A percentile compares a stretch with the other conserved stretches of the same genome.
Evolutionary conservation across 345 rosid species (phyloP).

Genomic region (Ceriops zippeliana): DNA sequence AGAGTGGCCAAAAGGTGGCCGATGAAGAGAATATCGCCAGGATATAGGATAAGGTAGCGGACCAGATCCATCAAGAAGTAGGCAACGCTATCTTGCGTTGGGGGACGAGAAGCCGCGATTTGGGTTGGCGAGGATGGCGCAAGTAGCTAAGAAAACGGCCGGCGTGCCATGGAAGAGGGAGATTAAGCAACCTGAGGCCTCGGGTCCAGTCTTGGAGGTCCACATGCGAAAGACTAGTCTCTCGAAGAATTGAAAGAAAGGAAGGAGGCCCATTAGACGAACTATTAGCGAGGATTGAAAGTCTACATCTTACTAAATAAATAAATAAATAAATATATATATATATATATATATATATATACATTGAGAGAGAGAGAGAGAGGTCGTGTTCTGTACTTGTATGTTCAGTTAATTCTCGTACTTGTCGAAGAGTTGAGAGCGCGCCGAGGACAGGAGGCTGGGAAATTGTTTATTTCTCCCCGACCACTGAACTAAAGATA

Average conservation of each 20-base stretch:
- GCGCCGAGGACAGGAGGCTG: not conserved
- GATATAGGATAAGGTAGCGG: conserved; percentile 73
- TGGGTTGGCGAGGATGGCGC: conserved; percentile 44
- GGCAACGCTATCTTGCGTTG: conserved; percentile 63
- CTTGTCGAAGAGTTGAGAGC: not conserved
- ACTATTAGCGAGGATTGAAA: not conserved
- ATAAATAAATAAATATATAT: not conserved
- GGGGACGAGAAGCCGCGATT: conserved; percentile 48
- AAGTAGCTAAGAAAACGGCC: conserved; percentile 57
- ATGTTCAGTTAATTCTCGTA: not conserved
- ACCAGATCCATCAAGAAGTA: conserved; percentile 76
- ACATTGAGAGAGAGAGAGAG: no score
- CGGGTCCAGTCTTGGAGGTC: conserved; percentile 59
- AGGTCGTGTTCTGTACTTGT: not conserved
- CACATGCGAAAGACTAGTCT: conserved; percentile 55
- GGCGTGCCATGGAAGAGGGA: conserved; percentile 86
- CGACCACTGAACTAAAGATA: no score
- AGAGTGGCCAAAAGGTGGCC: conserved; percentile 82
- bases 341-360: not conserved
- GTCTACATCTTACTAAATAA: not conserved
- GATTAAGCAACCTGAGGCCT: conserved; percentile 75
- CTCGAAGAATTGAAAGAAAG: conserved; percentile 51
- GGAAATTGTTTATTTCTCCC: no score
- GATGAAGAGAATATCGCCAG: conserved; percentile 80
- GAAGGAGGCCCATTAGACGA: conserved; percentile 26